Evolutionary conservation across 768 basidiomycete species (phyloP).

Genomic region (Candolleomyces eurysporus): DNA sequence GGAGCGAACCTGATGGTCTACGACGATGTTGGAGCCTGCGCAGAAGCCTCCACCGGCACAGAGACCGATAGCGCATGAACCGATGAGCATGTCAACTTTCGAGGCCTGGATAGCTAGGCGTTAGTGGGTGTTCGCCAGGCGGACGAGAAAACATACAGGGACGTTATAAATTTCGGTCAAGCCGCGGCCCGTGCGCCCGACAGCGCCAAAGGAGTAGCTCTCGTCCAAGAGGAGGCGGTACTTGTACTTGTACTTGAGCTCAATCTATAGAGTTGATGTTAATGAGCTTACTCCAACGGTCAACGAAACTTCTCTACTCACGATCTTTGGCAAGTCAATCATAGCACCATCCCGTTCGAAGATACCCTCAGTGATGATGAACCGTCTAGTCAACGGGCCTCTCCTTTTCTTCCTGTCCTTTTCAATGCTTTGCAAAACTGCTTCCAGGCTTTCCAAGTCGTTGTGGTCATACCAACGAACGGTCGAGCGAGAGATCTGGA

Average conservation of each 20-base stretch:
- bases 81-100: slow-evolving; percentile 94
- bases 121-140: background rate
- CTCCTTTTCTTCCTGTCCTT: slow-evolving; percentile 88
- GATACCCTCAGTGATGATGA: slow-evolving; percentile 96
- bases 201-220: slow-evolving; percentile 87
- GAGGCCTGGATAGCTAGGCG: slow-evolving; percentile 50
- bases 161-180: slow-evolving; percentile 94
- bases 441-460: slow-evolving; percentile 87
- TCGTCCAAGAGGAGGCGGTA: slow-evolving; percentile 95
- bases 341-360: slow-evolving; percentile 94
- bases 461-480: slow-evolving; percentile 98
- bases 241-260: slow-evolving; percentile 93
- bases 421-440: slow-evolving; percentile 77
- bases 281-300: background rate
- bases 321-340: slow-evolving; percentile 88
- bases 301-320: slow-evolving; percentile 35
- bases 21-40: slow-evolving; percentile 78
- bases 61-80: slow-evolving; percentile 83
- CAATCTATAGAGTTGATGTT: slow-evolving; percentile 54
- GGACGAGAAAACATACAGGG: slow-evolving; percentile 52
- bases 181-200: slow-evolving; percentile 92
- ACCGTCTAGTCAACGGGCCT: slow-evolving; percentile 79
- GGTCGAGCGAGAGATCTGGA: slow-evolving; percentile 88
- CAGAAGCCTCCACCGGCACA: slow-evolving; percentile 92
- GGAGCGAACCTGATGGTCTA: slow-evolving; percentile 79